phyloP scores from a whole-genome alignment of 352 stramenopile species.

The Phytopythium mirpurense region DNA sequence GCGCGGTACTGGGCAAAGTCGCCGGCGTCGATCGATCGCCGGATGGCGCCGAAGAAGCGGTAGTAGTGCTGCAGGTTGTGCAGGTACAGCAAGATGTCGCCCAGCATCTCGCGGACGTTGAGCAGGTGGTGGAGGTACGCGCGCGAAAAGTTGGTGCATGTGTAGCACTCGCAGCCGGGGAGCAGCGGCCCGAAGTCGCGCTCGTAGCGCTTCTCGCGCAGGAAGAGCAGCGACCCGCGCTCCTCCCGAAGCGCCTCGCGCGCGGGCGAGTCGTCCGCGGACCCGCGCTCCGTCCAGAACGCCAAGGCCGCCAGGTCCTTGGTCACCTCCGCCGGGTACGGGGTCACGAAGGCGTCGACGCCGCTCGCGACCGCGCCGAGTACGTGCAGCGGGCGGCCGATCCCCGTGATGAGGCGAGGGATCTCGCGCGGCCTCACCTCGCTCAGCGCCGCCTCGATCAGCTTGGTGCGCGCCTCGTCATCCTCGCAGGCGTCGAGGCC shows the following conservation, averaged over 20 bases:
- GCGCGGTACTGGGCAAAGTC: slow-evolving; percentile 37
- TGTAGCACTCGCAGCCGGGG: slow-evolving; percentile 63
- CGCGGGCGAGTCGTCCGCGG: slow-evolving; percentile 22
- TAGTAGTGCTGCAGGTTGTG: slow-evolving; percentile 84
- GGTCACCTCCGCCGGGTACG: slow-evolving; percentile 50
- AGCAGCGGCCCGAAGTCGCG: slow-evolving; percentile 62
- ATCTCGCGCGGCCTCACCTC: slow-evolving; percentile 26
- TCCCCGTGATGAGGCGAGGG: slow-evolving; percentile 56
- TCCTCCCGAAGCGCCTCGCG: slow-evolving; percentile 21
- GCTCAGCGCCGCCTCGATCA: slow-evolving; percentile 45
- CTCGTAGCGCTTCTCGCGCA: slow-evolving; percentile 59
- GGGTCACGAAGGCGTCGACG: slow-evolving; percentile 66
- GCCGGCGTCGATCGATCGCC: slow-evolving; percentile 33
- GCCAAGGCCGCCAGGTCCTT: slow-evolving; percentile 41
- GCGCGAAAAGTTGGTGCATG: slow-evolving; percentile 68
- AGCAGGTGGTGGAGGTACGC: slow-evolving; percentile 92
- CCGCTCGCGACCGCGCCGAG: slow-evolving; percentile 42
- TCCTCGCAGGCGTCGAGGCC: slow-evolving; percentile 45
- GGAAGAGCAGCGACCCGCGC: slow-evolving; percentile 50
- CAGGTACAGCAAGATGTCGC: slow-evolving; percentile 88
- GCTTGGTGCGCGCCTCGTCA: slow-evolving; percentile 22
- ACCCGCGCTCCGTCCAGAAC: slow-evolving; percentile 44
- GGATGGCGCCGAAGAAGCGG: slow-evolving; percentile 57
- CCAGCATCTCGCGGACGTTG: slow-evolving; percentile 90
- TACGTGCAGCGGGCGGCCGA: slow-evolving; percentile 62